phyloP scores from a whole-genome alignment of 352 stramenopile genomes.

The Globisporangium radiosum region DNA sequence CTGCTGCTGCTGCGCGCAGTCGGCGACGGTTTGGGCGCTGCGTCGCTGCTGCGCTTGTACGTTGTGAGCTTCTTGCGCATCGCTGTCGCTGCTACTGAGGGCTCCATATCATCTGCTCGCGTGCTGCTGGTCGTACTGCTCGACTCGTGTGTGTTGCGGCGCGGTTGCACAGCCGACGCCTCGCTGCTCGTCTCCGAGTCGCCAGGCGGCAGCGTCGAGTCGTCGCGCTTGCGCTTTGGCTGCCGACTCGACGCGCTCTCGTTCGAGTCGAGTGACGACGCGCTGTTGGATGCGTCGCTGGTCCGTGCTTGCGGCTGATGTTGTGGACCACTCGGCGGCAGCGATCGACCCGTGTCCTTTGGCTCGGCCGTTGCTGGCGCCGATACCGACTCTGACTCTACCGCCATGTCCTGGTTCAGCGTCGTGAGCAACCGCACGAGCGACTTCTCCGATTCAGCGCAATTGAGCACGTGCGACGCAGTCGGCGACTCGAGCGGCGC shows the following conservation, averaged over 20 bases:
- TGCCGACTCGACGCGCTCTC: not conserved
- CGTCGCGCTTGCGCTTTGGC: constrained; percentile 27
- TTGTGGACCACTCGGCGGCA: too few species aligned
- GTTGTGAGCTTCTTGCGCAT: not conserved
- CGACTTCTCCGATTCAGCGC: constrained; percentile 61
- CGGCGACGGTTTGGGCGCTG: constrained; percentile 10
- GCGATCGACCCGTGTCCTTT: too few species aligned
- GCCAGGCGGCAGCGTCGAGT: not conserved
- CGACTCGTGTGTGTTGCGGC: not conserved
- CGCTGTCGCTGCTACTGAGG: not conserved
- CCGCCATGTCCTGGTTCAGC: constrained; percentile 36
- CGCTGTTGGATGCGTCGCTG: not conserved
- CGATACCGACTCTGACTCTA: not conserved
- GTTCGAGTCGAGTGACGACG: not conserved
- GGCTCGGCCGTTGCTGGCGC: not conserved
- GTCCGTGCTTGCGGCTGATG: too few species aligned
- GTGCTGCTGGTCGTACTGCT: too few species aligned
- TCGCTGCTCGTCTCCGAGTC: constrained; percentile 14
- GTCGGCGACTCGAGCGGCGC: constrained; percentile 35
- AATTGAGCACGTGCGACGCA: constrained; percentile 53
- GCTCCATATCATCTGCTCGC: too few species aligned
- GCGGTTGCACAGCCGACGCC: constrained; percentile 2
- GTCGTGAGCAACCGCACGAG: constrained; percentile 53
- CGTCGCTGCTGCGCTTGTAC: not conserved
- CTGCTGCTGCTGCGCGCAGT: constrained; percentile 2